phyloP scores from a whole-genome alignment of 805 yeast species.

The Kodamaea jinghongensis region DNA sequence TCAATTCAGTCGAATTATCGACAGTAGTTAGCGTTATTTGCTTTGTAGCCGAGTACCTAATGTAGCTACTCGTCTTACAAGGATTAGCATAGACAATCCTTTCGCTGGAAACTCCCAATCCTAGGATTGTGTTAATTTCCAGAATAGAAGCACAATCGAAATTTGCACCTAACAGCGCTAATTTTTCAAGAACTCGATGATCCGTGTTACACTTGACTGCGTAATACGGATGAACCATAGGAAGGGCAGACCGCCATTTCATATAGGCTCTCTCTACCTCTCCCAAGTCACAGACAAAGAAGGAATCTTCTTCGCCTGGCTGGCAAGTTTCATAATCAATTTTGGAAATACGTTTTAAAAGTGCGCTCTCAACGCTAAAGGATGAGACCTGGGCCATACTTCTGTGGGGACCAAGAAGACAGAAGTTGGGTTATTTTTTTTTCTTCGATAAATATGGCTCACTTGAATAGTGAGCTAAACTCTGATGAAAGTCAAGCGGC shows the following conservation, averaged over 20 bases:
- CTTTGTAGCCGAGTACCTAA: slow-evolving; percentile 62
- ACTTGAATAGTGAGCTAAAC: slow-evolving; percentile 33
- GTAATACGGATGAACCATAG: slow-evolving; percentile 80
- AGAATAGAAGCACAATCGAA: slow-evolving; percentile 92
- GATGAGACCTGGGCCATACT: background rate
- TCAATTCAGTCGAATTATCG: slow-evolving; percentile 82
- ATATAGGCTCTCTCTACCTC: slow-evolving; percentile 58
- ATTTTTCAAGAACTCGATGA: slow-evolving; percentile 49
- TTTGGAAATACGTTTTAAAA: slow-evolving; percentile 37
- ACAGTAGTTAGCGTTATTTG: slow-evolving; percentile 76
- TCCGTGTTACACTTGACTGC: slow-evolving; percentile 95
- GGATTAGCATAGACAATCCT: slow-evolving; percentile 91
- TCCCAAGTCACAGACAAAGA: slow-evolving; percentile 83
- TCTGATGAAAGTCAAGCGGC: slow-evolving; percentile 38
- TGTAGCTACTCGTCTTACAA: slow-evolving; percentile 80
- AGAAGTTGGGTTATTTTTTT: slow-evolving; percentile 7
- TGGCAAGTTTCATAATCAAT: slow-evolving; percentile 59
- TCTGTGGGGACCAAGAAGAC: slow-evolving; percentile 10
- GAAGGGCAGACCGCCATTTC: slow-evolving; percentile 66
- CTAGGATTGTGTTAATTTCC: slow-evolving; percentile 70
- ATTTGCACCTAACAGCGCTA: slow-evolving; percentile 64
- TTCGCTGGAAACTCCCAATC: slow-evolving; percentile 59
- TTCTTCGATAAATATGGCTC: slow-evolving; percentile 18
- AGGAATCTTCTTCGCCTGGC: slow-evolving; percentile 81
- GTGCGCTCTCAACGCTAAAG: slow-evolving; percentile 14